Conservation (phyloP, 805 yeast species). For the Wickerhamiella siamensis region DNA sequence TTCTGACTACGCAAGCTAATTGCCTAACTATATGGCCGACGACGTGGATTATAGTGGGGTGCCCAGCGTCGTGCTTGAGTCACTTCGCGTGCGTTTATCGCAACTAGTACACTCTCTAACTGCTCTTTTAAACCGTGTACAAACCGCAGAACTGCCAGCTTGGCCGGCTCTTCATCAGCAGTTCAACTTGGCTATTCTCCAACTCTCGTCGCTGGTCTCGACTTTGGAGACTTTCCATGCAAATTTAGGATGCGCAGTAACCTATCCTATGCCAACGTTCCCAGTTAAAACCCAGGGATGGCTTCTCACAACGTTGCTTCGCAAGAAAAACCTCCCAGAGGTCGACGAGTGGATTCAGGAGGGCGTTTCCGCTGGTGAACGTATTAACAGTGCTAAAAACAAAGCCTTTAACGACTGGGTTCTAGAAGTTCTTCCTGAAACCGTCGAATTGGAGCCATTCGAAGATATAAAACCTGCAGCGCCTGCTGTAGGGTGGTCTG, state of each 20-base stretch:
- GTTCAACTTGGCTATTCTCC: conserved; percentile 69
- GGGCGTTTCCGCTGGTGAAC: conserved; percentile 26
- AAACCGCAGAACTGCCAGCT: conserved; percentile 33
- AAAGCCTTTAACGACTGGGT: conserved; percentile 67
- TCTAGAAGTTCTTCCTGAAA: conserved; percentile 28
- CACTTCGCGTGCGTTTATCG: conserved; percentile 15
- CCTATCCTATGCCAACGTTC: conserved; percentile 69
- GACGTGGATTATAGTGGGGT: conserved; percentile 13
- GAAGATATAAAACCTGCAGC: conserved; percentile 22
- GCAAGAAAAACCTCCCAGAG: conserved; percentile 84
- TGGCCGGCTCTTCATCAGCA: conserved; percentile 70
- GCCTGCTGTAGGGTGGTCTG: conserved; percentile 12
- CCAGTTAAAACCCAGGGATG: conserved; percentile 79
- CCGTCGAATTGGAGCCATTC: conserved; percentile 28
- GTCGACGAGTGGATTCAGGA: conserved; percentile 70
- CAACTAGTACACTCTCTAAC: conserved; percentile 43
- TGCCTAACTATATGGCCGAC: conserved; percentile 1
- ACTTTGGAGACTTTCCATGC: conserved; percentile 50
- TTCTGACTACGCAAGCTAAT: background rate
- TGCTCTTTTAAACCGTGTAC: conserved; percentile 40
- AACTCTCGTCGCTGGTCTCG: conserved; percentile 59
- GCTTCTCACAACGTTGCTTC: conserved; percentile 62
- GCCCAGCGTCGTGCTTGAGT: conserved; percentile 15
- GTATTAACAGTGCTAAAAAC: conserved; percentile 18
- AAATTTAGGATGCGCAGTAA: conserved; percentile 50